Percentiles rank a stretch among this genome's conserved stretches.
These are phyloP conservation scores for Hericium coralloides DNA, from an alignment of 768 basidiomycete species.

Conservation along the genomic window DNA sequence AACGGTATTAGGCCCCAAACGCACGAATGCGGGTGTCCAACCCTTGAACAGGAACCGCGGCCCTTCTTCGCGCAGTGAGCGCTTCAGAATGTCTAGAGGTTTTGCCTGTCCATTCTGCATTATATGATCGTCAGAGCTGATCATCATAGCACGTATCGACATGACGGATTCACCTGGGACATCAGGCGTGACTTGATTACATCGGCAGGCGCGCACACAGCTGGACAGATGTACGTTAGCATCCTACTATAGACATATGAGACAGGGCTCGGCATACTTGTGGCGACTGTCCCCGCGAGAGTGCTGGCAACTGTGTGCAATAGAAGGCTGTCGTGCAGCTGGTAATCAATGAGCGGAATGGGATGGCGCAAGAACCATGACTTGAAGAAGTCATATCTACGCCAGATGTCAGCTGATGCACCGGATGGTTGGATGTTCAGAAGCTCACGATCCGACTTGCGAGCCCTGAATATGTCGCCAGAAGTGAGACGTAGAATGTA, in stretches of 20 bases:
- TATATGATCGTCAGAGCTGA: background rate
- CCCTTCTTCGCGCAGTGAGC: slow-evolving; percentile 65
- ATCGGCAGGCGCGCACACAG: slow-evolving; percentile 72
- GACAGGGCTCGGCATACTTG: slow-evolving; percentile 41
- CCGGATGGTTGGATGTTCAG: background rate
- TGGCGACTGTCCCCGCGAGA: slow-evolving; percentile 67
- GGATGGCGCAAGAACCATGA: slow-evolving; percentile 39
- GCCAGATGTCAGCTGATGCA: background rate
- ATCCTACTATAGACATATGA: background rate
- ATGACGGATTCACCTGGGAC: slow-evolving; percentile 46
- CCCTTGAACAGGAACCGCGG: slow-evolving; percentile 76
- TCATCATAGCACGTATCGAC: background rate
- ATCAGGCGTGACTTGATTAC: slow-evolving; percentile 71
- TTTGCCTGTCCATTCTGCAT: slow-evolving; percentile 41
- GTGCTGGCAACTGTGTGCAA: slow-evolving; percentile 63
- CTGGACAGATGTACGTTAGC: slow-evolving; percentile 26
- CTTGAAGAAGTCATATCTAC: slow-evolving; percentile 76
- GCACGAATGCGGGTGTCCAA: slow-evolving; percentile 83
- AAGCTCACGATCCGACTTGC: slow-evolving; percentile 75
- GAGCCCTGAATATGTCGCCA: slow-evolving; percentile 41
- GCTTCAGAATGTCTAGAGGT: slow-evolving; percentile 42
- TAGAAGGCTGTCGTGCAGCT: slow-evolving; percentile 54
- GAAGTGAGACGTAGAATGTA: slow-evolving; percentile 6
- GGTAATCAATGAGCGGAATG: slow-evolving; percentile 48
- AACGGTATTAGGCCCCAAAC: slow-evolving; percentile 77